Evolutionary conservation across 2,329 filamentous ascomycete genomes (phyloP).

Genomic region (Fusarium sp.): DNA sequence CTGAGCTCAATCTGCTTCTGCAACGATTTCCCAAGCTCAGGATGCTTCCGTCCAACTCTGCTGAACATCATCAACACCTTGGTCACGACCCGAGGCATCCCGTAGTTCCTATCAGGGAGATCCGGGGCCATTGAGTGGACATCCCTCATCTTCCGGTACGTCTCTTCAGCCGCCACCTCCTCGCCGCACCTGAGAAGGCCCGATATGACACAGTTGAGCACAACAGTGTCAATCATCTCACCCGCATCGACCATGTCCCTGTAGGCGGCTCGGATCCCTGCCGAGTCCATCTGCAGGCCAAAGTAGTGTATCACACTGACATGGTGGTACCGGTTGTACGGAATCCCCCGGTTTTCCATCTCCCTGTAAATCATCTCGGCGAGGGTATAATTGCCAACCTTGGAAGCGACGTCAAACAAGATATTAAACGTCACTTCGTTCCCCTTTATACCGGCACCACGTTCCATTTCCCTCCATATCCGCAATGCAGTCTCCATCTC

Average conservation of each 20-base stretch:
- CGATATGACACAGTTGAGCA: conserved; percentile 87
- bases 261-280: conserved; percentile 81
- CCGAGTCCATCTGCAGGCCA: conserved; percentile 78
- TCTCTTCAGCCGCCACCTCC: conserved; percentile 77
- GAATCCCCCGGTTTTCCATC: conserved; percentile 75
- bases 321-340: conserved; percentile 82
- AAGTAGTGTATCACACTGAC: conserved; percentile 86
- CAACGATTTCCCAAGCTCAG: conserved; percentile 60
- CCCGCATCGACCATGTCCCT: conserved; percentile 83
- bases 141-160: conserved; percentile 86
- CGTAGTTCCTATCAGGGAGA: conserved; percentile 59
- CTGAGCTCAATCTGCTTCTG: conserved; percentile 74
- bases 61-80: conserved; percentile 68
- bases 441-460: conserved; percentile 69
- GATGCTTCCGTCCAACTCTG: conserved; percentile 63
- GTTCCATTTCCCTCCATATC: conserved; percentile 92
- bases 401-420: conserved; percentile 88
- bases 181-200: conserved; percentile 83
- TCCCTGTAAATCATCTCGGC: conserved; percentile 88
- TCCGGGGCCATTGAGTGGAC: conserved; percentile 56
- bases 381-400: conserved; percentile 83
- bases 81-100: conserved; percentile 61
- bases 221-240: conserved; percentile 87
- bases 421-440: conserved; percentile 92
- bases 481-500: conserved; percentile 71